These are phyloP conservation scores for Helotiales sp. DNA, from an alignment of 2,329 filamentous ascomycete species.

Conservation along the genomic window DNA sequence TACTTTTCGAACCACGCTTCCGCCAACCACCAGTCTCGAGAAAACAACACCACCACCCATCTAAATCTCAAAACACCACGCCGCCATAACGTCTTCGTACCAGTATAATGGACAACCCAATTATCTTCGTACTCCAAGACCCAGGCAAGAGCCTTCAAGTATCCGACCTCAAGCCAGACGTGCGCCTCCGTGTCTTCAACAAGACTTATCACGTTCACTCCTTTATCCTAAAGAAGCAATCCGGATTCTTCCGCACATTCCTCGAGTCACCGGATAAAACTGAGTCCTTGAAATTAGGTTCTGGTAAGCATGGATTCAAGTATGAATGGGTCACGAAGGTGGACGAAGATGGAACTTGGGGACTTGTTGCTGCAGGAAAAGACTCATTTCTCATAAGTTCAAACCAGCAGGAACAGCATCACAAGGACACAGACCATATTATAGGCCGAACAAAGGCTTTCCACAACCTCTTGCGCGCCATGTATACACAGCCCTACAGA, in stretches of 20 bases:
- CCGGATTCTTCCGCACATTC: slow-evolving; percentile 11
- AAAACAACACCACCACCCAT: too few relatives aligned
- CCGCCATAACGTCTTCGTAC: too few relatives aligned
- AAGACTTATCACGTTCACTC: slow-evolving; percentile 8
- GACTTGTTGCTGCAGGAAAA: neutral
- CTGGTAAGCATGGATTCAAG: neutral
- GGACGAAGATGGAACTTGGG: slow-evolving; percentile 11
- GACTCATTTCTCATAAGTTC: neutral
- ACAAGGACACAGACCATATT: neutral
- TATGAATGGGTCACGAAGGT: slow-evolving; percentile 18
- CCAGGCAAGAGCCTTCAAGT: too few relatives aligned
- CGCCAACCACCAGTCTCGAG: too few relatives aligned
- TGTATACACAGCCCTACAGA: neutral
- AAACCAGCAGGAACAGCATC: neutral
- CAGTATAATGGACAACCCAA: too few relatives aligned
- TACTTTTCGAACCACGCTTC: too few relatives aligned
- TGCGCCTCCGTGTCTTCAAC: slow-evolving; percentile 4
- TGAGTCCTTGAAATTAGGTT: neutral
- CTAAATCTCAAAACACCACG: too few relatives aligned
- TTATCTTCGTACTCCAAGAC: too few relatives aligned
- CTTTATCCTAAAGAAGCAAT: slow-evolving; percentile 7
- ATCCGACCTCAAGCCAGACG: neutral
- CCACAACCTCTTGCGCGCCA: slow-evolving; percentile 4
- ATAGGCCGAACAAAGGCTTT: neutral
- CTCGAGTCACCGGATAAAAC: slow-evolving; percentile 16